Base-by-base conservation (phyloP, 83 land plant genomes). In the Thuja plicata region DNA sequence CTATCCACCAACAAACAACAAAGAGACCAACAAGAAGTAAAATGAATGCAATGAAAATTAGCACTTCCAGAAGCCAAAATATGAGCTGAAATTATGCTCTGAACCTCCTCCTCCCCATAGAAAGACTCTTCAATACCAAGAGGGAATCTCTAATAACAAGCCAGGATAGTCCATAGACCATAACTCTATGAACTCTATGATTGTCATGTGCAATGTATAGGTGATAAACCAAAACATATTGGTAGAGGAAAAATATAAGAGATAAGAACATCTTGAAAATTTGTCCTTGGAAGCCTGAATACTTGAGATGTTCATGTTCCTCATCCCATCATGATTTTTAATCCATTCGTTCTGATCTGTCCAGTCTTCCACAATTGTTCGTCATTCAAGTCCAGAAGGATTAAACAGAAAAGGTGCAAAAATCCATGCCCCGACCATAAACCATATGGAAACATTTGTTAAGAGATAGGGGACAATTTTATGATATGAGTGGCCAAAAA, bases 121-220 rank as follows among this genome's bases (percentile, higher is more conserved):
- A 93, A 34, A 96, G 96, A 94, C 93, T 91, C 98, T 96, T 96
- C 57, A 95, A 86, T 34, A 95, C 95, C 62, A 90, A 7, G 24
- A 96, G 92, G 87, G 90, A 91, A 40, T 86, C 87, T 71, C 82
- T 90, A 90, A 96, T 91, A 27, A 96, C 98, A 45, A 93, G 79
- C 98, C 98, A 96, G 24, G 98, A 96, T 3, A 96, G 93, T 32
- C 91, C 96, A 91, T 96, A 96, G 15, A 96, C 95, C 98, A 95
- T 73, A 1, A 94, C 12, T 48, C 91, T 91, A 87, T 96, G 80
- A 1, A 94, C 12, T 48, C 91, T 91, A 87, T 87, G 93, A 91
- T 89, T 92, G 54, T 82, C 89, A 84, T 92, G 92, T 19, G 97
- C 89, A 74, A 96, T 94, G 83, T 96, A 86, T 15, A 96, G 97